These are phyloP conservation scores for Avena insularis DNA, from an alignment of 176 grass and related monocot species.

Conservation along the genomic window DNA sequence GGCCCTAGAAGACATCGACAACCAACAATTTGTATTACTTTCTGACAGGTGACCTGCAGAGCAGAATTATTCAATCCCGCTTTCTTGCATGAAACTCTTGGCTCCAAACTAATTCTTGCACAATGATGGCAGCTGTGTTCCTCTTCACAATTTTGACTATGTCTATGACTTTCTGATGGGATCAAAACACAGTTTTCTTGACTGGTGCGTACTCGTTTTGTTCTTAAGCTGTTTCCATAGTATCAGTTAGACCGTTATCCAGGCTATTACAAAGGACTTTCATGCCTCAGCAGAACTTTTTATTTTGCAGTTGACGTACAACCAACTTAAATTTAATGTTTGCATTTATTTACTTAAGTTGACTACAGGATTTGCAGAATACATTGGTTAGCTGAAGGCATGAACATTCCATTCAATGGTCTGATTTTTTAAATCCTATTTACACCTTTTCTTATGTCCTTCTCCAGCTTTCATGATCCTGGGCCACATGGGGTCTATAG, in stretches of 20 bases:
- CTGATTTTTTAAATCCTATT: constrained; percentile 49
- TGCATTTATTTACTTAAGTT: constrained; percentile 6
- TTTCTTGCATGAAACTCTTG: constrained; percentile 21
- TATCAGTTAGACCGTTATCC: background rate
- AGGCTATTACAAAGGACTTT: constrained; percentile 6
- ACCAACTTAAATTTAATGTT: background rate
- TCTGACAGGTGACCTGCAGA: constrained; percentile 73
- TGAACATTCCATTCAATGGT: constrained; percentile 36
- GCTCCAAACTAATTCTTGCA: constrained; percentile 48
- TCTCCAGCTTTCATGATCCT: constrained; percentile 88
- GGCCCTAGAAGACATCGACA: constrained; percentile 83
- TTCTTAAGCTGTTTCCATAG: constrained; percentile 34
- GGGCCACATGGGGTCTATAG: constrained; percentile 93
- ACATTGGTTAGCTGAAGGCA: constrained; percentile 59
- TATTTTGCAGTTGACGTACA: background rate
- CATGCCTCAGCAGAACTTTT: background rate
- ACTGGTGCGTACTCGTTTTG: constrained; percentile 65
- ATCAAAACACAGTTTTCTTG: constrained; percentile 86
- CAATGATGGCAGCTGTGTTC: constrained; percentile 73
- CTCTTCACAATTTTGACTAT: constrained; percentile 92
- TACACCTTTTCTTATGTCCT: constrained; percentile 22
- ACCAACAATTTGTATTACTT: constrained; percentile 96
- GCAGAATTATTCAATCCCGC: constrained; percentile 10
- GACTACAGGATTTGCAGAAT: constrained; percentile 55
- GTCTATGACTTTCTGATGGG: constrained; percentile 90